A percentile compares a stretch with the other conserved stretches of the same genome.
phyloP scores from a whole-genome alignment of 805 yeast species.

The Diddensiella transvaalensis region DNA sequence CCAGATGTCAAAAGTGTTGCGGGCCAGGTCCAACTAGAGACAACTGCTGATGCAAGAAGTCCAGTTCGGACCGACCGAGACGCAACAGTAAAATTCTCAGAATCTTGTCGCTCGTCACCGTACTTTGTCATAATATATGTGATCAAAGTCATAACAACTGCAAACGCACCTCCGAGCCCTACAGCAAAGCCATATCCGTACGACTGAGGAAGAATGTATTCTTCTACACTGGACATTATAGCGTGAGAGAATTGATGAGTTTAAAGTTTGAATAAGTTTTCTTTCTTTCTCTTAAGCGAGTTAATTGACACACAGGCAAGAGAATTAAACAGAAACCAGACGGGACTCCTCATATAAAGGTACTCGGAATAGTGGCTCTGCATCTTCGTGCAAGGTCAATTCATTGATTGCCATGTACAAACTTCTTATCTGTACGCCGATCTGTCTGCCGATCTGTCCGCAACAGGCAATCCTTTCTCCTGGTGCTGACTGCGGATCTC shows the following conservation, averaged over 20 bases:
- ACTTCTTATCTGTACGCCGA: too few species aligned
- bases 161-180: constrained; percentile 68
- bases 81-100: constrained; percentile 91
- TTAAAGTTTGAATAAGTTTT: too few species aligned
- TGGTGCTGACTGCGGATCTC: background rate
- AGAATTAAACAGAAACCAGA: too few species aligned
- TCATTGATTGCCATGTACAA: too few species aligned
- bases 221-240: background rate
- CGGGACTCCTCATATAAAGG: background rate
- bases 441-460: background rate
- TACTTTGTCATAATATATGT: constrained; percentile 70
- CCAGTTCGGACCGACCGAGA: constrained; percentile 85
- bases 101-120: constrained; percentile 79
- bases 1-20: constrained; percentile 71
- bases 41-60: constrained; percentile 83
- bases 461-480: background rate
- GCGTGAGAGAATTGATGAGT: too few species aligned
- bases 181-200: constrained; percentile 86
- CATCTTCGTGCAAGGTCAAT: too few species aligned
- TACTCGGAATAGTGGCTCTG: too few species aligned
- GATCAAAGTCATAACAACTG: constrained; percentile 70
- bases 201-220: constrained; percentile 56
- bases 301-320: too few species aligned
- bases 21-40: constrained; percentile 90
- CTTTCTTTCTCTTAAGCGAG: too few species aligned